Evolutionary conservation across 148 eudicot genomes (phyloP), one percentile per base, ranked within the genome.

Genomic region (Persicaria maculosa): DNA sequence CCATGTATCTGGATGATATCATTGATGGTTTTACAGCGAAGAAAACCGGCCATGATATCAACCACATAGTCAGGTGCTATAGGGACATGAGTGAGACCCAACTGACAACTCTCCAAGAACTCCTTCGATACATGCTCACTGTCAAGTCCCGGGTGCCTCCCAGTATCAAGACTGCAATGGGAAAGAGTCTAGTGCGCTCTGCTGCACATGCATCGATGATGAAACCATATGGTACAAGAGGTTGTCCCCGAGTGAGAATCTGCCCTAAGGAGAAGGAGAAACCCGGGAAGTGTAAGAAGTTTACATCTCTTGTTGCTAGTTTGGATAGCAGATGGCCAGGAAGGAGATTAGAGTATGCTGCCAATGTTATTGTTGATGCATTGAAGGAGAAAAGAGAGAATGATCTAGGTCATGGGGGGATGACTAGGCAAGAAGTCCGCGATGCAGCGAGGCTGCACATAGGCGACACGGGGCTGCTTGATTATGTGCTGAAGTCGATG

Each of bases 381-480:
- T 64, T 94, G 80, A 91, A 82, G 73, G 90, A 86, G 58, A 87
- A 85, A 77, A 81, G 72, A 65, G 81, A 78, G 52, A 76, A 64
- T 52, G 74, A 77, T 22, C 36, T 65, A 0, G 14, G n/a, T 16
- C 72, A 64, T 36, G 55, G 76, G 4, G 91, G 89, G 46, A 90
- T 94, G 98, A 87, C 90, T 8, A 79, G 98, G 79, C 98, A 94
- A 74, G 96, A 94, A 72, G 96, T 86, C 4, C 81, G 98, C 36
- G 97, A 94, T 74, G 95, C 93, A 6, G 98, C 97, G 25, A 84
- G 98, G 17, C 84, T 79, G 3, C 88, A 88, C 47, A 87, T 91
- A 50, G 98, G 98, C 9, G 98, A 94, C 54, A 94, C 98, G 0
- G 98, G 98, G 7, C 79, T 94, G 72, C 90, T 94, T 20, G 98